These are phyloP conservation scores for Sporisorium exsertum DNA, from an alignment of 1,284 basidiomycete species.

Conservation along the genomic window DNA sequence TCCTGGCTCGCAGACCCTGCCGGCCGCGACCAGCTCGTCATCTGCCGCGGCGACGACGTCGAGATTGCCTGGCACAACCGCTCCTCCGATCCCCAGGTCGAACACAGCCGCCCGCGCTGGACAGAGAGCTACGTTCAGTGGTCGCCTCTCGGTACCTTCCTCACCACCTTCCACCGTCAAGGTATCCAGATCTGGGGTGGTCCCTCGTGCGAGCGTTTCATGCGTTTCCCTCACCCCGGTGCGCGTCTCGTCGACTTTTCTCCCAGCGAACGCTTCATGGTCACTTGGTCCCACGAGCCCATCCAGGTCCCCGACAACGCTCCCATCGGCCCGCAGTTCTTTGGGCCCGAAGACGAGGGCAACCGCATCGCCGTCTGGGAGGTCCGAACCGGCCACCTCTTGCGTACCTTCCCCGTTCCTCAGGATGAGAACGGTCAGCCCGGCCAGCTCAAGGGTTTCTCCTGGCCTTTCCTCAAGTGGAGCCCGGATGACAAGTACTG, in stretches of 20 bases:
- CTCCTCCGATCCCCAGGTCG: conserved; percentile 85
- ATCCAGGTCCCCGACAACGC: conserved; percentile 87
- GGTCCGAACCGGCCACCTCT: conserved; percentile 88
- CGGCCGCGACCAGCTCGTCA: conserved; percentile 95
- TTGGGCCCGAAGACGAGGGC: conserved; percentile 94
- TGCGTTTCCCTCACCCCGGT: conserved; percentile 93
- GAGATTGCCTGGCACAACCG: conserved; percentile 94
- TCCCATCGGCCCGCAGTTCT: conserved; percentile 74
- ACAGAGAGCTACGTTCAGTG: conserved; percentile 97
- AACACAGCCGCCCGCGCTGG: conserved; percentile 81
- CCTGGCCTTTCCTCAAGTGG: conserved; percentile 98
- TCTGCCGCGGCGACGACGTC: conserved; percentile 91
- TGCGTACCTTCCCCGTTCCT: conserved; percentile 87
- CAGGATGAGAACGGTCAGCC: conserved; percentile 60
- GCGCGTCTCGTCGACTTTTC: conserved; percentile 98
- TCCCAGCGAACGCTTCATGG: conserved; percentile 94
- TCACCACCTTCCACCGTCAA: conserved; percentile 93
- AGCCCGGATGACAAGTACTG: conserved; percentile 96
- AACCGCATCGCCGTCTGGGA: conserved; percentile 99
- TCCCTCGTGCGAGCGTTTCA: conserved; percentile 83
- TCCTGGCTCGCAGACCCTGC: conserved; percentile 92
- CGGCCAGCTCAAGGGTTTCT: conserved; percentile 75
- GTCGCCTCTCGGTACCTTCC: conserved; percentile 94
- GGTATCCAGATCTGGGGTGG: conserved; percentile 98
- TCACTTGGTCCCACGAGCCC: conserved; percentile 97